Conservation (phyloP, 129 eudicot species). For the Logfia minima region DNA sequence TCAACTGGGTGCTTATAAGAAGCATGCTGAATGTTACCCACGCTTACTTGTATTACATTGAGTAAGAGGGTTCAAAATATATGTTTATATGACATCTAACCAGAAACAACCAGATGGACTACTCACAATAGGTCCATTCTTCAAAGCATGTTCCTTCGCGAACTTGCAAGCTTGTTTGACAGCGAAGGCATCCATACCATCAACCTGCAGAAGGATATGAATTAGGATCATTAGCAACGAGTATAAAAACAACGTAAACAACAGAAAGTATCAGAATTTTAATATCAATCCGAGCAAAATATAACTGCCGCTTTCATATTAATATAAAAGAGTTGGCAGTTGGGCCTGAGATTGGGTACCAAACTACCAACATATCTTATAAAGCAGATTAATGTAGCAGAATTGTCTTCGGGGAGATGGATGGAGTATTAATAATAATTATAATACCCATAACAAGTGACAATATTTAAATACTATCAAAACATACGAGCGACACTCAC, state of each 20-base stretch:
- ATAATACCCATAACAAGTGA: constrained; percentile 4
- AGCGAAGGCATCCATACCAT: constrained; percentile 99
- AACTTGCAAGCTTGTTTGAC: constrained; percentile 97
- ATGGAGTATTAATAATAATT: not conserved
- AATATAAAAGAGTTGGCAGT: not conserved
- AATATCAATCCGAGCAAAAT: not conserved
- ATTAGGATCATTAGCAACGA: not conserved
- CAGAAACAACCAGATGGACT: not conserved
- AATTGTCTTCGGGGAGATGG: not conserved
- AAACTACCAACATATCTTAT: not conserved
- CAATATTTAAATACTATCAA: not conserved
- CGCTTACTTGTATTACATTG: not conserved
- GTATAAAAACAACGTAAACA: not conserved
- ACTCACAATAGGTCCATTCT: constrained; percentile 97
- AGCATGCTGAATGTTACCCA: not conserved
- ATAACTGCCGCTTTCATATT: constrained; percentile 6
- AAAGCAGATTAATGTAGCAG: not conserved
- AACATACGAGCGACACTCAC: constrained; percentile 33
- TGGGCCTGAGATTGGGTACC: not conserved
- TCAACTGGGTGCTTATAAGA: not conserved
- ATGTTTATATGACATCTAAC: constrained; percentile 7
- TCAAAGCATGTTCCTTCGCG: constrained; percentile 93
- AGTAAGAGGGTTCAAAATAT: not conserved
- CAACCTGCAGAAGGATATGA: constrained; percentile 54
- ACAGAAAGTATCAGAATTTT: not conserved